Conservation (phyloP, 129 eudicot genomes). For the Flaveria ramosissima region DNA sequence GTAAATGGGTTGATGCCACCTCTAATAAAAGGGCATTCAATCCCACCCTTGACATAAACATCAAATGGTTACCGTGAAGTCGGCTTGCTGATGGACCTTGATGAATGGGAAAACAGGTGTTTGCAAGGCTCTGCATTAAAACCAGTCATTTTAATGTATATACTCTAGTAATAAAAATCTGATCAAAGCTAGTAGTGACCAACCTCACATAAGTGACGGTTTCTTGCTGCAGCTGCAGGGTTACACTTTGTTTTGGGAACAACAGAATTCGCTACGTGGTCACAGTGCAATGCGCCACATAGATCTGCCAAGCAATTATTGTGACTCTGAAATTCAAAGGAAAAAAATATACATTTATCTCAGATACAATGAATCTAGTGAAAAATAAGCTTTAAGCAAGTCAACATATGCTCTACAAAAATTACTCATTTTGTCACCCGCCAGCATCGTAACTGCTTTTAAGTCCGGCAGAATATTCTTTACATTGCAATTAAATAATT, state of each 20-base stretch:
- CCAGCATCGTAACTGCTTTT: slow-evolving; percentile 3
- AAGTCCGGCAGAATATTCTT: slow-evolving; percentile 3
- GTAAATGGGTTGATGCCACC: neutral
- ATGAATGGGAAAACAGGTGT: slow-evolving; percentile 77
- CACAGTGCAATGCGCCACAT: slow-evolving; percentile 96
- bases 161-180: neutral
- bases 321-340: slow-evolving; percentile 55
- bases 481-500: slow-evolving; percentile 9
- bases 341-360: slow-evolving; percentile 11
- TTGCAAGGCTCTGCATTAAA: slow-evolving; percentile 73
- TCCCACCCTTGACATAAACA: neutral
- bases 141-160: slow-evolving; percentile 19
- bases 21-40: neutral
- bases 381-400: slow-evolving; percentile 8
- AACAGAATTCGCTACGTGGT: slow-evolving; percentile 43
- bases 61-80: slow-evolving; percentile 67
- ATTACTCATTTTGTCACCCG: neutral
- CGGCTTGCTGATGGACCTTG: slow-evolving; percentile 81
- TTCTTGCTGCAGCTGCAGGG: slow-evolving; percentile 89
- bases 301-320: slow-evolving; percentile 86
- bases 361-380: neutral
- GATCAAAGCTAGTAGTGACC: slow-evolving; percentile 25
- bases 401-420: neutral
- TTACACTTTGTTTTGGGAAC: slow-evolving; percentile 77
- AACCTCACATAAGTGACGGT: slow-evolving; percentile 94